Evolutionary conservation across 2,329 filamentous ascomycete genomes (phyloP).

Genomic region (Periconia sp.): DNA sequence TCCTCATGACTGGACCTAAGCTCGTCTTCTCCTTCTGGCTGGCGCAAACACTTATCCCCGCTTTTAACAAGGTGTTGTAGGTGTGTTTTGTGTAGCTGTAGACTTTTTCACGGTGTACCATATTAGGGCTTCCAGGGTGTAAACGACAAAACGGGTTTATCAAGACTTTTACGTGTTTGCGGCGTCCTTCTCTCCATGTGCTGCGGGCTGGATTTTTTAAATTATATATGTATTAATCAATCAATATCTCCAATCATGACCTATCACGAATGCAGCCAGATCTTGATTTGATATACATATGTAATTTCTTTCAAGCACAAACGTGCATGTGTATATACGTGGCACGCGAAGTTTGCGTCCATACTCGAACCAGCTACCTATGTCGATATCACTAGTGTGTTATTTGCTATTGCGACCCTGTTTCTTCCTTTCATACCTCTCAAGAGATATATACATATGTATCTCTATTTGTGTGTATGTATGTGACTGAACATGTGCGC

Average conservation of each 20-base stretch:
- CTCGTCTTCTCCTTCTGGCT: conserved; percentile 99
- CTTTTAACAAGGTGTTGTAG: conserved; percentile 73
- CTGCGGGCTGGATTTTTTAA: background rate
- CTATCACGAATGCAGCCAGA: background rate
- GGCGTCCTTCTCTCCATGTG: background rate
- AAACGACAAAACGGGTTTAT: background rate
- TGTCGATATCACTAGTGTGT: too few relatives aligned
- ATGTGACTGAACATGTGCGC: too few relatives aligned
- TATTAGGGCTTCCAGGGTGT: conserved; percentile 21
- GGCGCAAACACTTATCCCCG: conserved; percentile 94
- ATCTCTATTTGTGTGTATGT: too few relatives aligned
- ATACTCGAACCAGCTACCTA: too few relatives aligned
- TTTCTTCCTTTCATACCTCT: too few relatives aligned
- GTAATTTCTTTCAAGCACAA: too few relatives aligned
- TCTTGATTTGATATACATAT: background rate
- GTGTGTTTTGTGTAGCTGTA: conserved; percentile 12
- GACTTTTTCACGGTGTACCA: conserved; percentile 25
- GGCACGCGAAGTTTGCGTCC: too few relatives aligned
- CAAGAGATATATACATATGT: too few relatives aligned
- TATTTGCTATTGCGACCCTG: too few relatives aligned
- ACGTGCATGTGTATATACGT: too few relatives aligned
- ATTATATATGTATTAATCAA: background rate
- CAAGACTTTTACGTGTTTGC: background rate
- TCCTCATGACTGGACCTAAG: conserved; percentile 98
- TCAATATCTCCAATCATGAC: background rate